Conservation (phyloP, 768 basidiomycete genomes). For the Mycena vulgaris region DNA sequence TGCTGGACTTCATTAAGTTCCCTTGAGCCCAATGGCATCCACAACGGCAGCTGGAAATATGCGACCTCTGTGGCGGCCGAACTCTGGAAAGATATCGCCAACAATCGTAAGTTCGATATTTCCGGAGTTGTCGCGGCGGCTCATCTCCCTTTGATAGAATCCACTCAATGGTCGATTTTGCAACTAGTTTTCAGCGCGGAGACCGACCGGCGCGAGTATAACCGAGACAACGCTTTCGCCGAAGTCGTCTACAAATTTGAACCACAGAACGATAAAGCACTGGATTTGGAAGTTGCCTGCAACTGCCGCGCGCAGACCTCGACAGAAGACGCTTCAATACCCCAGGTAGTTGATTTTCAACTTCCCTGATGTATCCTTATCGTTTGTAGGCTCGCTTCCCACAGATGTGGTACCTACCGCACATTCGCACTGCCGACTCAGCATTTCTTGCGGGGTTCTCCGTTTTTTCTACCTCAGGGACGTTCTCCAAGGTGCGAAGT, state of each 20-base stretch:
- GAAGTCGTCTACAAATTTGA: conserved; percentile 5
- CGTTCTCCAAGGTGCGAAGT: background rate
- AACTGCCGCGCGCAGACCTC: background rate
- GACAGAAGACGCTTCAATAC: background rate
- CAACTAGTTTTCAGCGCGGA: background rate
- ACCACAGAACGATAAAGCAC: background rate
- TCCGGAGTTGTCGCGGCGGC: background rate
- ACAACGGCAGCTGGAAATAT: conserved; percentile 10
- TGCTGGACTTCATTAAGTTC: background rate
- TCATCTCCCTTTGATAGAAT: background rate
- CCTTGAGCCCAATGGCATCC: conserved; percentile 16
- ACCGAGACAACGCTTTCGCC: background rate
- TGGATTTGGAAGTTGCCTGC: background rate
- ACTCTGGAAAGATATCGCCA: conserved; percentile 3
- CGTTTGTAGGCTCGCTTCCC: background rate
- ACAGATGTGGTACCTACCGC: background rate
- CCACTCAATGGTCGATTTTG: conserved; percentile 3
- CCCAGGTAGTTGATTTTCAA: background rate
- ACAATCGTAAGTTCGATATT: conserved; percentile 13
- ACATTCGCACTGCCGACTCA: background rate
- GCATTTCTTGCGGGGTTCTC: background rate
- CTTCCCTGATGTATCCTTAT: background rate
- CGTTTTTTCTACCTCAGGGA: background rate
- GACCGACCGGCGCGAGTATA: background rate
- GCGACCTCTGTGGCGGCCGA: background rate